Conservation (phyloP, 495 filamentous ascomycete species). For the Tuber umbilicatum region DNA sequence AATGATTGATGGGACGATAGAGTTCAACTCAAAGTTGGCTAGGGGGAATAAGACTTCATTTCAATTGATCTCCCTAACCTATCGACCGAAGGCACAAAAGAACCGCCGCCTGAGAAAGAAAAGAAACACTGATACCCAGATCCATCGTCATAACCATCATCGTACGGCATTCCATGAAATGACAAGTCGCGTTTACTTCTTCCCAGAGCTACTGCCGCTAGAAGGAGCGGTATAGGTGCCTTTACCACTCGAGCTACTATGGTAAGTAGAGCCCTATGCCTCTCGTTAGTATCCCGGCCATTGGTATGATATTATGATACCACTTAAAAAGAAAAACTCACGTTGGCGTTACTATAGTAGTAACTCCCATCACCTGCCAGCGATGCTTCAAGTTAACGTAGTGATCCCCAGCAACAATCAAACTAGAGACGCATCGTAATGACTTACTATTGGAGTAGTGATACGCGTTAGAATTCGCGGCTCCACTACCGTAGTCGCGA, state of each 20-base stretch:
- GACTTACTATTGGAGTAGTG: conserved; percentile 53
- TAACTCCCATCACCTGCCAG: conserved; percentile 50
- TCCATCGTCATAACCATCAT: not conserved
- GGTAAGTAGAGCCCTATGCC: conserved; percentile 20
- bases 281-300: not conserved
- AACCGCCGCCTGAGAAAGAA: not conserved
- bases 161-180: not conserved
- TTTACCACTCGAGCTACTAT: conserved; percentile 20
- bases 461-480: conserved; percentile 50
- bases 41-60: not conserved
- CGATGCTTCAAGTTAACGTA: not conserved
- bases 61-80: not conserved
- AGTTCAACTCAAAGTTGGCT: not conserved
- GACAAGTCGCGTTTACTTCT: conserved; percentile 16
- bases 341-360: conserved; percentile 55
- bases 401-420: too few relatives aligned
- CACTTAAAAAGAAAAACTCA: not conserved
- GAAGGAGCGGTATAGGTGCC: conserved; percentile 18
- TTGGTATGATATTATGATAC: not conserved
- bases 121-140: not conserved
- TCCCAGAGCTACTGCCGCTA: conserved; percentile 9
- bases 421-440: conserved; percentile 13
- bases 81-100: not conserved
- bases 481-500: conserved; percentile 50
- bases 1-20: not conserved